These are phyloP conservation scores for Saccharomycopsis capsularis DNA, from an alignment of 805 yeast species.

Conservation along the genomic window DNA sequence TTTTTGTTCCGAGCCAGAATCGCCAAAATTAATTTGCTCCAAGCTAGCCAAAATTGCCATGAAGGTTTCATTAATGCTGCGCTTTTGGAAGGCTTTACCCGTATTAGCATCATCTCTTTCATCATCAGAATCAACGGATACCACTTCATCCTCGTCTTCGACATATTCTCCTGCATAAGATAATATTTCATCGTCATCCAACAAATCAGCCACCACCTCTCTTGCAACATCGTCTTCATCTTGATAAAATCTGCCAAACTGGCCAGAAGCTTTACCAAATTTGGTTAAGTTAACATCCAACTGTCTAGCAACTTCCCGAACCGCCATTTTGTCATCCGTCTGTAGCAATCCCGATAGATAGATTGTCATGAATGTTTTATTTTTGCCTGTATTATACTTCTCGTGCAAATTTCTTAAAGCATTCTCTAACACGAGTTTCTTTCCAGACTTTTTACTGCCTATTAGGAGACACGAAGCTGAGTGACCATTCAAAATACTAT, in stretches of 20 bases:
- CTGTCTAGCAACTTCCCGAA: constrained; percentile 81
- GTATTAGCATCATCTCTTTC: too few species aligned
- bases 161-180: neutral
- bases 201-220: constrained; percentile 24
- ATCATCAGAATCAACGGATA: constrained; percentile 13
- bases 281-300: constrained; percentile 42
- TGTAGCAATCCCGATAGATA: constrained; percentile 66
- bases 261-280: constrained; percentile 28
- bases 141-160: constrained; percentile 10
- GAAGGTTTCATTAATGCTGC: constrained; percentile 55
- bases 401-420: constrained; percentile 42
- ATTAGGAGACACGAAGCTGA: constrained; percentile 76
- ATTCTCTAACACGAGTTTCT: constrained; percentile 53
- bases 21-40: constrained; percentile 30
- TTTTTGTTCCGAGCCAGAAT: constrained; percentile 23
- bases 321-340: constrained; percentile 67
- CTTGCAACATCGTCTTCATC: neutral
- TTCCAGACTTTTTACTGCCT: constrained; percentile 79
- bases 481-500: constrained; percentile 59
- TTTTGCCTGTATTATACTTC: constrained; percentile 28
- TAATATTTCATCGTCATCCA: constrained; percentile 13
- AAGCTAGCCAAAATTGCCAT: constrained; percentile 47
- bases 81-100: constrained; percentile 36
- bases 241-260: constrained; percentile 6
- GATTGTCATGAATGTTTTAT: constrained; percentile 53